A percentile compares a stretch with the other conserved stretches of the same genome.
Evolutionary conservation across 495 filamentous ascomycete genomes (phyloP).

Genomic region (Neurospora hispaniola): DNA sequence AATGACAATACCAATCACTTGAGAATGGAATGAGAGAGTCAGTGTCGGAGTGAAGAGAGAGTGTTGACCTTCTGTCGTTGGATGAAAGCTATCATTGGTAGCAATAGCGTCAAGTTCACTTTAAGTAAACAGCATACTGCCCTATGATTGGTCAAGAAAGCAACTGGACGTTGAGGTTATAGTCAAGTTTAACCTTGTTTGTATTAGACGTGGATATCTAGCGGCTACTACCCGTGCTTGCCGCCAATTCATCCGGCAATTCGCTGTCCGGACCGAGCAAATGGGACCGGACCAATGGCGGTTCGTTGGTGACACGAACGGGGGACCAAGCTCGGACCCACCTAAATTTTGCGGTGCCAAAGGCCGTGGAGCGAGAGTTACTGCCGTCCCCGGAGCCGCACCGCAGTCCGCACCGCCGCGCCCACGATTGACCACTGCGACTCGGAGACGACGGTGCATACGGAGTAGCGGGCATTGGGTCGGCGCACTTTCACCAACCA

Average conservation of each 20-base stretch:
- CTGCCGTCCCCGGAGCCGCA: background rate
- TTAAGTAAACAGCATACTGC: background rate
- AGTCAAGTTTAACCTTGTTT: background rate
- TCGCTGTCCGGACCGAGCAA: background rate
- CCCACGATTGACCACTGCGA: background rate
- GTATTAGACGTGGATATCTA: too few species aligned
- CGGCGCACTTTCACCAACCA: background rate
- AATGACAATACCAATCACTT: background rate
- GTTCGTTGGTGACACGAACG: background rate
- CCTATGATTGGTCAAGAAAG: background rate
- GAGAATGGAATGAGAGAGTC: background rate
- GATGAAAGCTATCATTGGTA: background rate
- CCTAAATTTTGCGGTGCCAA: slow-evolving; percentile 5
- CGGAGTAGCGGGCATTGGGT: background rate
- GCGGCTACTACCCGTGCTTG: background rate
- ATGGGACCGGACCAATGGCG: background rate
- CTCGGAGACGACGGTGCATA: background rate
- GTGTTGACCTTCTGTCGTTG: background rate
- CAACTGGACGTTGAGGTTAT: background rate
- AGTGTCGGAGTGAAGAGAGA: background rate
- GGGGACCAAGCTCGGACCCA: slow-evolving; percentile 2
- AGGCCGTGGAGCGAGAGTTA: background rate
- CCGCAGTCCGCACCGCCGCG: background rate
- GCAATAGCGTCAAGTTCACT: background rate
- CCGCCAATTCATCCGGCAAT: background rate